Percentiles rank a stretch among this genome's conserved stretches.
Evolutionary conservation across 192 early-diverging fungal species (phyloP).

Genomic region (Oehlia diaphana): DNA sequence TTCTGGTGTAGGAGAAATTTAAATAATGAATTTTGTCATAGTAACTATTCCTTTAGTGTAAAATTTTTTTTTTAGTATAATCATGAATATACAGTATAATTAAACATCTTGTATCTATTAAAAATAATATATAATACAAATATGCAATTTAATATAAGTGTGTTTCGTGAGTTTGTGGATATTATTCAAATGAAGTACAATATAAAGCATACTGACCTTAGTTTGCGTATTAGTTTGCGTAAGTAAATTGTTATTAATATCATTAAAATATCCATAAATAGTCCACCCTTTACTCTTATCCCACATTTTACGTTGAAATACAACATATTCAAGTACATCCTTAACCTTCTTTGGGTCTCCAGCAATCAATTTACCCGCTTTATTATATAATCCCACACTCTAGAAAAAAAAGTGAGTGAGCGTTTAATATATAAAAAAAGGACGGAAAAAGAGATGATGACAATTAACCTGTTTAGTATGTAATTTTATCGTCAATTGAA

Average conservation of each 20-base stretch:
- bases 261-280: conserved; percentile 49
- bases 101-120: no score
- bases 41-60: neutral
- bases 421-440: neutral
- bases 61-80: neutral
- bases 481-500: conserved; percentile 66
- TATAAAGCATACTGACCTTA: no score
- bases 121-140: no score
- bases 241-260: no score
- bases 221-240: no score
- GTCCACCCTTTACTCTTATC: conserved; percentile 63
- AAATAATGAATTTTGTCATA: neutral
- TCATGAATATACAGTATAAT: no score
- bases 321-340: conserved; percentile 66
- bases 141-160: no score
- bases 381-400: conserved; percentile 55
- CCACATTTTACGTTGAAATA: conserved; percentile 63
- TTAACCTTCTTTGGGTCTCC: conserved; percentile 55
- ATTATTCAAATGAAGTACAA: no score
- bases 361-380: conserved; percentile 44
- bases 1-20: conserved; percentile 1
- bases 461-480: conserved; percentile 60
- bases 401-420: conserved; percentile 25
- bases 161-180: no score
- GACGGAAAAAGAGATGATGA: neutral